Percentiles rank a stretch among this genome's conserved stretches.
These are phyloP conservation scores for Trypanosoma brucei DNA, from an alignment of 208 protist species.

Conservation along the genomic window DNA sequence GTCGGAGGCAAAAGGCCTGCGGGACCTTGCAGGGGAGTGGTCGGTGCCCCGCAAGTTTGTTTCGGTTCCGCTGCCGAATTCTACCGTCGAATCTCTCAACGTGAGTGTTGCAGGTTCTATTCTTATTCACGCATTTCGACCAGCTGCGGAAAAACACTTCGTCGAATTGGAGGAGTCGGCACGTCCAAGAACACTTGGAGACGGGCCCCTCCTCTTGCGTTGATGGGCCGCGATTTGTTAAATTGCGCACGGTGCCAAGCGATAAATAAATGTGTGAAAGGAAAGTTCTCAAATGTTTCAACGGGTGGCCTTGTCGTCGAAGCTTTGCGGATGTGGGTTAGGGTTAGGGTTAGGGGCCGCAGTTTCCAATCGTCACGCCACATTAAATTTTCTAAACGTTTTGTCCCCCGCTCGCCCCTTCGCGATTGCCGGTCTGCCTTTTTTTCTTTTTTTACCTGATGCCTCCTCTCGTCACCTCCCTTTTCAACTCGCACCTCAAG, in stretches of 20 bases:
- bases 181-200: background rate
- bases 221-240: no score
- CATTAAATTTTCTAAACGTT: no score
- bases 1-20: slow-evolving; percentile 69
- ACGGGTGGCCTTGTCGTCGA: no score
- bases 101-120: slow-evolving; percentile 76
- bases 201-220: background rate
- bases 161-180: slow-evolving; percentile 10
- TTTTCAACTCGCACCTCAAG: background rate
- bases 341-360: no score
- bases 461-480: background rate
- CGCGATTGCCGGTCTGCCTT: no score
- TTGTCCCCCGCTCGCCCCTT: no score
- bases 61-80: slow-evolving; percentile 67
- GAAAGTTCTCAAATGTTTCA: no score
- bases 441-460: background rate
- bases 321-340: no score
- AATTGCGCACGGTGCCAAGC: no score
- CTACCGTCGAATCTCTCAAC: slow-evolving; percentile 71
- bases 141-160: slow-evolving; percentile 45
- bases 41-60: slow-evolving; percentile 49
- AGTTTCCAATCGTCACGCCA: no score
- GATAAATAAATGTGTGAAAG: no score
- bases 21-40: slow-evolving; percentile 47
- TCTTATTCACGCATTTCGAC: slow-evolving; percentile 66